Conservation (phyloP, 1,139 yeast species). For the Suhomyces ambrosiae region DNA sequence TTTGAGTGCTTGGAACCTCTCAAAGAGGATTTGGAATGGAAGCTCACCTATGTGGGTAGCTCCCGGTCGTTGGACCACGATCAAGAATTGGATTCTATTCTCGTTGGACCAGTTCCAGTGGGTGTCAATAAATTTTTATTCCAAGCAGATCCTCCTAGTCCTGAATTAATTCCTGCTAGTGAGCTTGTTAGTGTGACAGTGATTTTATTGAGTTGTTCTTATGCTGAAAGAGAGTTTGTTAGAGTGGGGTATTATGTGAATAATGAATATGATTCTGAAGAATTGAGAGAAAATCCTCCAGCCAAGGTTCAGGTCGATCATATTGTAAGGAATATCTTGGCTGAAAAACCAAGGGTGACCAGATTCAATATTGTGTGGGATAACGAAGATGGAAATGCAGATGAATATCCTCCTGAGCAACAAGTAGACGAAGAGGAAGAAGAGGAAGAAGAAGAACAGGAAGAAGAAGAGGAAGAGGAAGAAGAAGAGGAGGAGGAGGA, state of each 20-base stretch:
- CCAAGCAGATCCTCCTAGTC: constrained; percentile 95
- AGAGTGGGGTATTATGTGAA: constrained; percentile 97
- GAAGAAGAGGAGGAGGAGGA: constrained; percentile 56
- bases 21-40: constrained; percentile 95
- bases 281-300: constrained; percentile 91
- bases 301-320: constrained; percentile 91
- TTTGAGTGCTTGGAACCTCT: constrained; percentile 94
- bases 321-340: constrained; percentile 89
- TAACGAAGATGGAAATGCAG: constrained; percentile 60
- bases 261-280: constrained; percentile 93
- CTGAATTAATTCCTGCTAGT: constrained; percentile 92
- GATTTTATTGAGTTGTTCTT: constrained; percentile 86
- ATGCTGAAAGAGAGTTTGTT: constrained; percentile 91
- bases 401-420: constrained; percentile 70
- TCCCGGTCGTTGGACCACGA: constrained; percentile 92
- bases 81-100: constrained; percentile 90
- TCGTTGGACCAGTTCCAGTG: constrained; percentile 98
- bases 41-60: constrained; percentile 93
- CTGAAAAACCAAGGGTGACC: constrained; percentile 97
- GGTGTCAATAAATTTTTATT: constrained; percentile 93
- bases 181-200: constrained; percentile 96
- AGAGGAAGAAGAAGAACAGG: constrained; percentile 55
- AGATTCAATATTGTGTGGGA: constrained; percentile 97
- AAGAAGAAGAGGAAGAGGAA: constrained; percentile 58
- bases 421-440: constrained; percentile 54